Evolutionary conservation across 768 basidiomycete genomes (phyloP), one percentile per base, ranked within the genome.

Genomic region (Leccinum obscurum): DNA sequence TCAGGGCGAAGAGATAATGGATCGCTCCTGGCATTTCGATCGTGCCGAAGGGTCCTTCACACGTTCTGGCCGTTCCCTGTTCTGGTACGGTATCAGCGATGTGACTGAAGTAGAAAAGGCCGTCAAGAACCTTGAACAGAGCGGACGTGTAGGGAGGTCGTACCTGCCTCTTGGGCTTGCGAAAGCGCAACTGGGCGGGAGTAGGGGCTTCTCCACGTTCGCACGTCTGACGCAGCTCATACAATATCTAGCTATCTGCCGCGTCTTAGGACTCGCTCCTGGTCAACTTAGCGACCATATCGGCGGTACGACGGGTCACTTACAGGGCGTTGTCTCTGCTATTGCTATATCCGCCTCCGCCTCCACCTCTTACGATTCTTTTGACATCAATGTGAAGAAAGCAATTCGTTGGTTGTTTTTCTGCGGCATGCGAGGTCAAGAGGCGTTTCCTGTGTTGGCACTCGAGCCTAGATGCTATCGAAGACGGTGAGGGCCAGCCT

Each of bases 11-110:
- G 96, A 98, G 77, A 71, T 70, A 58, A 64, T 70, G 53, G 95
- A 97, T 76, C 87, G 95, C 44, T 85, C 89, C 4, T 99, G 97
- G 97, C 96, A 99, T 78, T 99, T 98, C 68, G 96, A 99, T 79
- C 87, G 95, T 57, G 94, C 97, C 0, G 95, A 98, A 66, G 97
- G 97, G 1, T 93, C 92, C 75, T 99, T 99, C 80, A 96, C 95
- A 17, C 83, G 97, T 41, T 92, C 92, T 17, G 95, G 96, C 20
- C 87, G 87, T 76, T 95, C 88, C 69, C 76, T 99, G 70, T 98
- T 97, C 84, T 99, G 97, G 96, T 98, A 96, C 71, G 97, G 97
- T 49, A 82, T 98, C 28, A 88, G 89, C 63, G 92, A 95, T 68
- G 86, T 96, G 28, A 84, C 84, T 56, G 95, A 98, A 76, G 93